Base-by-base conservation (phyloP, 2,329 filamentous ascomycete species). In the Phialophora verrucosa region DNA sequence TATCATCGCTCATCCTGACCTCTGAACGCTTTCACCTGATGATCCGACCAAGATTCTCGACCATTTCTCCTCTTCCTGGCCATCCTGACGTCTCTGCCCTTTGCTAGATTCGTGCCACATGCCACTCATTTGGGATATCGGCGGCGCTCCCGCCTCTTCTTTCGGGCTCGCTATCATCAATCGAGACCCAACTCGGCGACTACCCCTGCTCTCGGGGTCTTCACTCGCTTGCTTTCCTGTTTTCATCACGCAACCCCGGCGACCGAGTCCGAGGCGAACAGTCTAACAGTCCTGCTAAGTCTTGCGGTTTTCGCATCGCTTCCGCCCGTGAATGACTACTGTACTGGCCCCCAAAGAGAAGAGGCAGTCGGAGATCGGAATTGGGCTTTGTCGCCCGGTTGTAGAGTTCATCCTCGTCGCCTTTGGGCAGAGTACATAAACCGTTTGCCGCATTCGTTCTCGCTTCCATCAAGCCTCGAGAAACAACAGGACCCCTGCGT, bases 391-490 rank as follows among this genome's bases (percentile, higher is more conserved):
- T 31, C 20, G 12, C 51, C 42, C 42, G 42, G 51, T 57, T 50
- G 50, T 31, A 17, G 23, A 35, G 17, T 51, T 31, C 29, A 32
- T 35, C n/a, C 27, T 29, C 7, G 31, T 27, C 47, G 49, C 49
- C 49, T 27, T 20, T 20, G 17, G 10, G 10, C 32, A 35, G 32
- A 35, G 32, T 35, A 53, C 63, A 20, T 51, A 65, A 65, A 61
- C 32, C 63, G 42, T 61, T 65, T 31, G 53, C 63, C 57, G 23
- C 7, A 59, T 61, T 65, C 25, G 63, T 65, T 56, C 49, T 65
- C 63, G 57, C 49, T 32, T 61, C 38, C 38, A 44, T 44, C 38
- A 44, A n/a, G 14, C 38, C 38, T 44, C 38, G 6, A 17, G 1
- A n/a, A n/a, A 8, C 14, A 44, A 8, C 14, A n/a, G 17, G 25